These are phyloP conservation scores for Fragilaria radians DNA, from an alignment of 108 stramenopile species.

Conservation along the genomic window DNA sequence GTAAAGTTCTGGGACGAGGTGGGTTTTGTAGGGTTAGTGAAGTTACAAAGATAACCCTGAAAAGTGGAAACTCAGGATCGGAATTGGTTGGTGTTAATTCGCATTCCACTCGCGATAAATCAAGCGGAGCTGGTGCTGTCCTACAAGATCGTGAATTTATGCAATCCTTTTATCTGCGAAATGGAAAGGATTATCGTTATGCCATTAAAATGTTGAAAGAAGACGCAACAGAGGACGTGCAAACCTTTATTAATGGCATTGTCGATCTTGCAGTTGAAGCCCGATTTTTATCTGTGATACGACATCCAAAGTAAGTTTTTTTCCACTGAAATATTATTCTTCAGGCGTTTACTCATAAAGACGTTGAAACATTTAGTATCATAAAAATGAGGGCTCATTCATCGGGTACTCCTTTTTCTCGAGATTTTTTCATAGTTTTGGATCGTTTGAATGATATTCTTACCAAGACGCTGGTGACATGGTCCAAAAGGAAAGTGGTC, in stretches of 20 bases:
- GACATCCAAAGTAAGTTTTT: slow-evolving; percentile 51
- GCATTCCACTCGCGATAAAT: slow-evolving; percentile 35
- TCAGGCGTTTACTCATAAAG: not conserved
- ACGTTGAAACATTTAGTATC: slow-evolving; percentile 19
- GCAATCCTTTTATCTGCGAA: slow-evolving; percentile 50
- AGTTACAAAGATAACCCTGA: slow-evolving; percentile 33
- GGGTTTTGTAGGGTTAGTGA: slow-evolving; percentile 82
- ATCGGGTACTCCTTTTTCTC: slow-evolving; percentile 15
- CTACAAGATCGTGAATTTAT: slow-evolving; percentile 79
- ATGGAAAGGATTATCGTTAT: slow-evolving; percentile 76
- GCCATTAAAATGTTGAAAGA: slow-evolving; percentile 76
- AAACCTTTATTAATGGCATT: slow-evolving; percentile 58
- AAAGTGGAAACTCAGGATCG: not conserved
- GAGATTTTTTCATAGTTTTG: slow-evolving; percentile 65
- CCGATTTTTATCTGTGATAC: slow-evolving; percentile 69
- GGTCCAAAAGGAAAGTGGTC: slow-evolving; percentile 51
- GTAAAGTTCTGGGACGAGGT: slow-evolving; percentile 70
- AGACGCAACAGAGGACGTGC: slow-evolving; percentile 42
- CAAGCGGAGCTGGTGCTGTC: slow-evolving; percentile 53
- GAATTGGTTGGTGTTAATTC: slow-evolving; percentile 3
- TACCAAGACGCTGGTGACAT: slow-evolving; percentile 44
- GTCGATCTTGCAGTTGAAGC: slow-evolving; percentile 79
- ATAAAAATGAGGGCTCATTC: slow-evolving; percentile 80
- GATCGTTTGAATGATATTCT: slow-evolving; percentile 78
- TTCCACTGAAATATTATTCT: not conserved